Percentiles rank a stretch among this genome's conserved stretches.
Conservation (phyloP, 2,329 filamentous ascomycete genomes). For the Exophiala xenobiotica region DNA sequence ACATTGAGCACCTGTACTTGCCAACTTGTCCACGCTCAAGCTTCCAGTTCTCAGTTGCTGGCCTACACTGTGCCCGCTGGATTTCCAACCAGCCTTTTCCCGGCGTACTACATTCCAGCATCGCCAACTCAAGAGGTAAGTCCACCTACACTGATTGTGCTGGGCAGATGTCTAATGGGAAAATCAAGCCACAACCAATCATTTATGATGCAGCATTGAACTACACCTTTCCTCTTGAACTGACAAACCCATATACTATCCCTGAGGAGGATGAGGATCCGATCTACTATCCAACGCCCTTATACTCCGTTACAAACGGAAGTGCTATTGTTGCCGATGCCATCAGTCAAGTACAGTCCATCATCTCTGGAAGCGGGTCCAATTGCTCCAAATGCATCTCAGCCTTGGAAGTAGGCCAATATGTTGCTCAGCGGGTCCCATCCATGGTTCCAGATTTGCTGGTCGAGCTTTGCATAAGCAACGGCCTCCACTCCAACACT, state of each 20-base stretch:
- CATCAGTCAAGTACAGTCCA: constrained; percentile 46
- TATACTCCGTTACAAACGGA: constrained; percentile 44
- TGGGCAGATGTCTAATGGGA: no score
- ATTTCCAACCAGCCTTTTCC: constrained; percentile 28
- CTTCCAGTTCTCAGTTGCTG: constrained; percentile 5
- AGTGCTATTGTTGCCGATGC: constrained; percentile 34
- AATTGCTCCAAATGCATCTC: constrained; percentile 57
- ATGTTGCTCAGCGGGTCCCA: constrained; percentile 52
- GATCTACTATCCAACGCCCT: constrained; percentile 49
- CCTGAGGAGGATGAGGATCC: constrained; percentile 52
- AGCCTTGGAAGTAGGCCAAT: constrained; percentile 52
- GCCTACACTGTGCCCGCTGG: constrained; percentile 27
- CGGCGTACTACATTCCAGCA: constrained; percentile 28
- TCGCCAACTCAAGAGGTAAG: constrained; percentile 27
- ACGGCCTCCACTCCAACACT: constrained; percentile 46
- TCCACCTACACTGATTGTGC: no score
- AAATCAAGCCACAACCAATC: constrained; percentile 52
- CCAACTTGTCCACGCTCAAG: constrained; percentile 13
- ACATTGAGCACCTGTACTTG: constrained; percentile 15
- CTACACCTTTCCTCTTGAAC: constrained; percentile 53
- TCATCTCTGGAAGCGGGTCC: constrained; percentile 42
- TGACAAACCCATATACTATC: constrained; percentile 56
- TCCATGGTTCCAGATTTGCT: constrained; percentile 51
- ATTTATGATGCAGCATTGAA: constrained; percentile 56
- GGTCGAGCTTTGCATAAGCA: constrained; percentile 52